These are phyloP conservation scores for Solanum neorickii DNA, from an alignment of 257 asterid species.

Conservation along the genomic window DNA sequence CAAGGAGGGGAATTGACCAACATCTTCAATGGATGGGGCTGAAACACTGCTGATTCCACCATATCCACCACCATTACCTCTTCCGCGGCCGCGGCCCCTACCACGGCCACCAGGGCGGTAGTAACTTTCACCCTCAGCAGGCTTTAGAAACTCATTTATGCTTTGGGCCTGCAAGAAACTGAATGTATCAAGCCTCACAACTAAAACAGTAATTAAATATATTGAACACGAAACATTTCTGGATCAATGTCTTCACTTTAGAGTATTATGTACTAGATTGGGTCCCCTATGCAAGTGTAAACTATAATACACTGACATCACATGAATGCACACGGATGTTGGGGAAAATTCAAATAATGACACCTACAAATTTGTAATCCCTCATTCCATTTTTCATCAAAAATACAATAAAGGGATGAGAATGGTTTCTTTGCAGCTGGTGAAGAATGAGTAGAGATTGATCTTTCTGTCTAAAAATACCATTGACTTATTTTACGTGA, in stretches of 20 bases:
- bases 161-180: not conserved
- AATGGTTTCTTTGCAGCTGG: not conserved
- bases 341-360: not conserved
- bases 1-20: conserved; percentile 4
- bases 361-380: not conserved
- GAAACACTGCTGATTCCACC: not conserved
- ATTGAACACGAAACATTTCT: not conserved
- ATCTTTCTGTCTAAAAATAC: not conserved
- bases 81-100: not conserved
- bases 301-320: not conserved
- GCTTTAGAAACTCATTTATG: conserved; percentile 3
- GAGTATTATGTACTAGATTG: not conserved
- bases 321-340: not conserved
- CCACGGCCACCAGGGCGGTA: conserved; percentile 2
- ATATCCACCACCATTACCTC: not conserved
- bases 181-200: not conserved
- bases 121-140: not conserved
- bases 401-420: not conserved
- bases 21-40: conserved; percentile 4
- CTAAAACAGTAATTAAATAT: not conserved
- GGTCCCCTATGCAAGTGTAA: not conserved
- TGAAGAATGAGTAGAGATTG: not conserved
- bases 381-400: not conserved
- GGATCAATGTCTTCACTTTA: not conserved
- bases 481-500: not conserved